Base-by-base conservation (phyloP, 306 rosid species). In the Rubus idaeus region DNA sequence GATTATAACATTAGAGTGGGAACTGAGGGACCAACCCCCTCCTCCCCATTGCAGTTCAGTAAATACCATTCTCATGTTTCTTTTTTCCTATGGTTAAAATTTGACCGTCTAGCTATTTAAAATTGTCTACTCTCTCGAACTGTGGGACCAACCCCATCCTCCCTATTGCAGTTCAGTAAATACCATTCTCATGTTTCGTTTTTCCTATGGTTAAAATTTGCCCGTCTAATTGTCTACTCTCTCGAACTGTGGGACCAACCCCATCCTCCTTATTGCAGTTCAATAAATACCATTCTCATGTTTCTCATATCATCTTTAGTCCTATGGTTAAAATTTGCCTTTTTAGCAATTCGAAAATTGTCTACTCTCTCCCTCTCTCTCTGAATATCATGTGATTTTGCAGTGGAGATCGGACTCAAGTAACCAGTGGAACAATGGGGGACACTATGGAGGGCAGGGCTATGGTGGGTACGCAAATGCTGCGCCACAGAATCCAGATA, bases 341-440 rank as follows among this genome's bases (percentile, higher is more conserved):
- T 46, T 80, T 53, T 40, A 79, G 71, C 70, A 78, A 69, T 49
- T 26, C 53, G 2, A 7, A 4, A 64, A 10, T 13, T 12, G 2
- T 40, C n/a, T n/a, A n/a, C n/a, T n/a, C n/a, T n/a, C n/a, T n/a
- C n/a, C n/a, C n/a, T n/a, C 46, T 3, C 17, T 6, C 16, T 14
- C 12, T 42, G 60, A 66, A 73, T 40, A 37, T 5, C 13, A 77
- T 76, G 79, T 68, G 62, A 75, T 82, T 56, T 72, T 9, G 78
- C 96, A 94, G 98, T 91, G 98, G 98, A 90, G 97, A 77, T 52
- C 73, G 26, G 97, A 91, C 83, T 83, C 91, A 51, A 69, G 73
- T 67, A 81, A 87, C 85, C 90, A 84, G 77, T 87, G 90, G 90
- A 84, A 64, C 69, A 64, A 85, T 76, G 98, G 96, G 74, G 78